Evolutionary conservation across 129 eudicot genomes (phyloP).

Genomic region (Centaurea solstitialis): DNA sequence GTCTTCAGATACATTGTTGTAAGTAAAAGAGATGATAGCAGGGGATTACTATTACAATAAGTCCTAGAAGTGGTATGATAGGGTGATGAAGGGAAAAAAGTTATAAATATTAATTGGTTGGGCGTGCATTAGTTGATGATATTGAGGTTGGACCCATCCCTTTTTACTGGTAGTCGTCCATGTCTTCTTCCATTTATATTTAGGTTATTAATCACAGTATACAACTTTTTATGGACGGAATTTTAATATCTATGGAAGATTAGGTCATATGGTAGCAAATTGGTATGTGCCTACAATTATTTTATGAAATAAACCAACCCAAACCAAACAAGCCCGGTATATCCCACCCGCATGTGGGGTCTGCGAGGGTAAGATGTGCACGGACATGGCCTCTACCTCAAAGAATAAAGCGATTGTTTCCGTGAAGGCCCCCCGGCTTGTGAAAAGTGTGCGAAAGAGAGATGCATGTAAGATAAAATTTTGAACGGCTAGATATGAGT

Average conservation of each 20-base stretch:
- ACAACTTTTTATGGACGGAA: background rate
- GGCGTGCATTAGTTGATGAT: background rate
- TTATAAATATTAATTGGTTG: background rate
- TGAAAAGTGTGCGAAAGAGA: no score
- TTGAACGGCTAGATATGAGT: no score
- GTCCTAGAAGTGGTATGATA: background rate
- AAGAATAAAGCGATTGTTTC: no score
- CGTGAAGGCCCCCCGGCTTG: no score
- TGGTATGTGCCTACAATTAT: background rate
- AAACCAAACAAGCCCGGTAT: no score
- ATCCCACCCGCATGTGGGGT: no score
- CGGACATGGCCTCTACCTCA: no score
- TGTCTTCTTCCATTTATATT: background rate
- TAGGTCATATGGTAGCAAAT: background rate
- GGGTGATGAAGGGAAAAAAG: no score
- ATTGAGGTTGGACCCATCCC: background rate
- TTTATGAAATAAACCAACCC: no score
- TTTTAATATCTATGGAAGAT: background rate
- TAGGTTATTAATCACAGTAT: background rate
- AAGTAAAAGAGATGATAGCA: background rate
- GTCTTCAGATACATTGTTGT: background rate
- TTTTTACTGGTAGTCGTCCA: background rate
- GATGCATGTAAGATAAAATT: no score
- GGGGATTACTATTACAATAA: background rate
- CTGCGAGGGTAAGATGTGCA: no score